Conservation (phyloP, 2,329 filamentous ascomycete genomes). For the Neopestalotiopsis sp. region DNA sequence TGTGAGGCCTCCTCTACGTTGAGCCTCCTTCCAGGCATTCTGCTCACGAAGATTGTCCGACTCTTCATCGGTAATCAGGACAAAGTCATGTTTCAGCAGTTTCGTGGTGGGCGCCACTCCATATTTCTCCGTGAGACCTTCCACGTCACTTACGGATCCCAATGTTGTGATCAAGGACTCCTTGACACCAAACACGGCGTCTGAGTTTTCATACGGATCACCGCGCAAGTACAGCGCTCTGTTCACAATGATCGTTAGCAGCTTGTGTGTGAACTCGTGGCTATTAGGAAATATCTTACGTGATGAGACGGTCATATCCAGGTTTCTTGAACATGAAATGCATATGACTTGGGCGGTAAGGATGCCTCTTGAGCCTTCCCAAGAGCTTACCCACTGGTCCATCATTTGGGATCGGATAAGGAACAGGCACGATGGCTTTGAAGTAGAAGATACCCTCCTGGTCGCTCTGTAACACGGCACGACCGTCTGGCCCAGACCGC, state of each 20-base stretch:
- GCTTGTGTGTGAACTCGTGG: constrained; percentile 2
- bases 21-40: constrained; percentile 61
- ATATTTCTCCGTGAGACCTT: constrained; percentile 64
- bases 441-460: constrained; percentile 82
- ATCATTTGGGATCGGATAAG: constrained; percentile 84
- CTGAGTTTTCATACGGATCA: constrained; percentile 82
- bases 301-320: constrained; percentile 81
- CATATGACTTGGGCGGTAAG: constrained; percentile 78
- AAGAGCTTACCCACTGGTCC: constrained; percentile 81
- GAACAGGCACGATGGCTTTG: constrained; percentile 81
- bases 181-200: constrained; percentile 89
- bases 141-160: constrained; percentile 59
- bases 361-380: constrained; percentile 69
- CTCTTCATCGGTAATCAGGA: constrained; percentile 75
- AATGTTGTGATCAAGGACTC: constrained; percentile 69
- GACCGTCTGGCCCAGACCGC: constrained; percentile 69
- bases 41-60: constrained; percentile 69
- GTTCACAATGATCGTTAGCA: constrained; percentile 5
- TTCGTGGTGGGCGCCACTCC: constrained; percentile 66
- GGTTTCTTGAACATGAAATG: constrained; percentile 89
- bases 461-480: constrained; percentile 74
- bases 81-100: constrained; percentile 76
- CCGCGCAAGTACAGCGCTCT: constrained; percentile 79
- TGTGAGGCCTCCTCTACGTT: neutral
- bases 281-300: constrained; percentile 62